Evolutionary conservation across 306 rosid genomes (phyloP).

Genomic region (Mimosa pudica): DNA sequence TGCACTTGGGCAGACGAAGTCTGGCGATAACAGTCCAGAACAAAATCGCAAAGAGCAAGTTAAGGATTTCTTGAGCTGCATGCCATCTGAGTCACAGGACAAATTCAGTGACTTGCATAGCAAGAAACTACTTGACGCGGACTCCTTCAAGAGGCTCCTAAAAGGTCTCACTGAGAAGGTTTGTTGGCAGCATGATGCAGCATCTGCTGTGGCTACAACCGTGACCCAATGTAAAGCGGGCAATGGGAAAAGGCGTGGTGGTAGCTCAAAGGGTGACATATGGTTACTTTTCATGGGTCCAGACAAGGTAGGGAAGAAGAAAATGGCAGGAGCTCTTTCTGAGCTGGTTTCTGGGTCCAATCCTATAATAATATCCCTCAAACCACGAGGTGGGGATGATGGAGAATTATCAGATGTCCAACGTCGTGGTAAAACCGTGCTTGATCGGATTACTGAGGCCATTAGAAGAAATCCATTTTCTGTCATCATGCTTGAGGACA

Average conservation of each 20-base stretch:
- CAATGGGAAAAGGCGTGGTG: slow-evolving; percentile 60
- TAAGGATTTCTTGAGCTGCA: slow-evolving; percentile 71
- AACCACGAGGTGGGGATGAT: slow-evolving; percentile 55
- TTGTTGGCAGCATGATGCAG: slow-evolving; percentile 99
- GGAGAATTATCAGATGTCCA: slow-evolving; percentile 58
- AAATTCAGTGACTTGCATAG: slow-evolving; percentile 54
- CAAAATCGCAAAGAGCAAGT: slow-evolving; percentile 51
- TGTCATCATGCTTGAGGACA: slow-evolving; percentile 83
- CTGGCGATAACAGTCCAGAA: slow-evolving; percentile 38
- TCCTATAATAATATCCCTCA: slow-evolving; percentile 64
- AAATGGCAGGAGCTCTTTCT: slow-evolving; percentile 88
- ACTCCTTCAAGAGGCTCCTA: slow-evolving; percentile 78
- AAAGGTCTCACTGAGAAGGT: slow-evolving; percentile 81
- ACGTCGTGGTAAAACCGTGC: slow-evolving; percentile 79
- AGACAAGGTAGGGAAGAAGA: slow-evolving; percentile 89
- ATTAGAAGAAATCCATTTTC: slow-evolving; percentile 77
- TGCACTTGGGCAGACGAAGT: slow-evolving; percentile 73
- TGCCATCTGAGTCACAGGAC: slow-evolving; percentile 70
- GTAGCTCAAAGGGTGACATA: slow-evolving; percentile 68
- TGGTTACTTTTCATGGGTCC: slow-evolving; percentile 92
- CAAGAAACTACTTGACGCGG: slow-evolving; percentile 63
- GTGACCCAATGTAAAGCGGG: slow-evolving; percentile 80
- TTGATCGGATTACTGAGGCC: slow-evolving; percentile 83
- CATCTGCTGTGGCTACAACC: slow-evolving; percentile 75
- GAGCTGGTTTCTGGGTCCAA: slow-evolving; percentile 73